A percentile compares a stretch with the other conserved stretches of the same genome.
Conservation (phyloP, 139 green algal species). For the Picochlorum sp. region DNA sequence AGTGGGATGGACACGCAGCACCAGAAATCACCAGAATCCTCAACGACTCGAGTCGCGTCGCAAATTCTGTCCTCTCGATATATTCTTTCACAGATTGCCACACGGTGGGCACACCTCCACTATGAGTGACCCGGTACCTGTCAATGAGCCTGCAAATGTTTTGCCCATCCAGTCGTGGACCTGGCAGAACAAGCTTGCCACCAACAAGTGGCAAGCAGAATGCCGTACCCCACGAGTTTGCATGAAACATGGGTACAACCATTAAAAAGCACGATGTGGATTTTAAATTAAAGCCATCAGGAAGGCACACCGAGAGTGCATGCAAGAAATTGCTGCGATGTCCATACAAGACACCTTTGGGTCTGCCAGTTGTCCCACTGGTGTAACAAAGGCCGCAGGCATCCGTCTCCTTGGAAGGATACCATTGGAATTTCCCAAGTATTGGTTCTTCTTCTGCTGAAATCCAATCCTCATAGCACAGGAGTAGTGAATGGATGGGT, state of each 20-base stretch:
- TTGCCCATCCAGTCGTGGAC: conserved; percentile 53
- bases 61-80: conserved; percentile 22
- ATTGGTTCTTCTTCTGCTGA: conserved; percentile 13
- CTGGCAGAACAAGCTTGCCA: conserved; percentile 59
- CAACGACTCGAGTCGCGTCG: conserved; percentile 34
- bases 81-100: conserved; percentile 51
- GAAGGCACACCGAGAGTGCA: conserved; percentile 28
- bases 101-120: conserved; percentile 64
- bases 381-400: conserved; percentile 79
- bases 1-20: conserved; percentile 41
- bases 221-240: conserved; percentile 56
- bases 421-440: conserved; percentile 34
- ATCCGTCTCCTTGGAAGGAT: conserved; percentile 38
- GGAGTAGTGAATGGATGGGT: conserved; percentile 13
- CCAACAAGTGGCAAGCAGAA: conserved; percentile 61
- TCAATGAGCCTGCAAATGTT: conserved; percentile 54
- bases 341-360: conserved; percentile 63
- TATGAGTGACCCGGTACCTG: conserved; percentile 33
- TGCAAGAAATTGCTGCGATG: conserved; percentile 71
- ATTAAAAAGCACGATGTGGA: conserved; percentile 31
- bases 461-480: conserved; percentile 70
- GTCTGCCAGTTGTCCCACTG: conserved; percentile 40
- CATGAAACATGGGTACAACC: conserved; percentile 75
- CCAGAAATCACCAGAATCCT: conserved; percentile 50
- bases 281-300: conserved; percentile 41